These are phyloP conservation scores for Fusarium duplospermum DNA, from an alignment of 2,329 filamentous ascomycete species.

Conservation along the genomic window DNA sequence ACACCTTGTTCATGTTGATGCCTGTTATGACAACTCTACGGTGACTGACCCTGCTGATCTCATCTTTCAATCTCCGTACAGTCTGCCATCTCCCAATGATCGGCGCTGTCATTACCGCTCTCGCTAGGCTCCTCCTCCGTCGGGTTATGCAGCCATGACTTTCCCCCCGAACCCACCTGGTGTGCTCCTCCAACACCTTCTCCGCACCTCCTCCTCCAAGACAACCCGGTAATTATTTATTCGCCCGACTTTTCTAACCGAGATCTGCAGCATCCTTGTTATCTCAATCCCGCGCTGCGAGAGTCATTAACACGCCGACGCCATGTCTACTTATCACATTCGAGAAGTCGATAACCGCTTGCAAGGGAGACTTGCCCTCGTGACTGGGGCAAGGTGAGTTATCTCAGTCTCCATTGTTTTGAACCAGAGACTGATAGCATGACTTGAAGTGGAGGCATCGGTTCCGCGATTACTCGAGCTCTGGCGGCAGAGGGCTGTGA, in stretches of 20 bases:
- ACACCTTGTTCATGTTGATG: not conserved
- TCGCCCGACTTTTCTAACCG: not conserved
- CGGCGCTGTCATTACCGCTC: not conserved
- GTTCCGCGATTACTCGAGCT: slow-evolving; percentile 19
- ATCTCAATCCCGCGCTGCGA: not conserved
- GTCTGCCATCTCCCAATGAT: not conserved
- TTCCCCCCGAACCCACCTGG: not conserved
- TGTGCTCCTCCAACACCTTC: slow-evolving; percentile 5
- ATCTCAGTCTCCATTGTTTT: not conserved
- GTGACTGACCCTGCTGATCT: not conserved
- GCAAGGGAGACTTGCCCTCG: slow-evolving; percentile 24
- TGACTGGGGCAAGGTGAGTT: slow-evolving; percentile 25
- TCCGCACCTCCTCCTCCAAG: slow-evolving; percentile 1
- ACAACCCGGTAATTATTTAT: not conserved
- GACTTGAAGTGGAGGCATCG: slow-evolving; percentile 19
- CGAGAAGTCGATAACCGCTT: slow-evolving; percentile 24
- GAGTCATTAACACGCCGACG: accelerated
- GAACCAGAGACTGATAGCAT: not conserved
- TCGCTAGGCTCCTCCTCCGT: not conserved
- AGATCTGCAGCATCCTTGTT: not conserved
- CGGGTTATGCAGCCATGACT: not conserved
- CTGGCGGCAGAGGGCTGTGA: slow-evolving; percentile 27
- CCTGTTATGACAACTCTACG: not conserved
- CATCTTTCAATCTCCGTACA: not conserved
- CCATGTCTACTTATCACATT: slow-evolving; percentile 23